Evolutionary conservation across 208 protist genomes (phyloP).

Genomic region (Porcisia hertigi): DNA sequence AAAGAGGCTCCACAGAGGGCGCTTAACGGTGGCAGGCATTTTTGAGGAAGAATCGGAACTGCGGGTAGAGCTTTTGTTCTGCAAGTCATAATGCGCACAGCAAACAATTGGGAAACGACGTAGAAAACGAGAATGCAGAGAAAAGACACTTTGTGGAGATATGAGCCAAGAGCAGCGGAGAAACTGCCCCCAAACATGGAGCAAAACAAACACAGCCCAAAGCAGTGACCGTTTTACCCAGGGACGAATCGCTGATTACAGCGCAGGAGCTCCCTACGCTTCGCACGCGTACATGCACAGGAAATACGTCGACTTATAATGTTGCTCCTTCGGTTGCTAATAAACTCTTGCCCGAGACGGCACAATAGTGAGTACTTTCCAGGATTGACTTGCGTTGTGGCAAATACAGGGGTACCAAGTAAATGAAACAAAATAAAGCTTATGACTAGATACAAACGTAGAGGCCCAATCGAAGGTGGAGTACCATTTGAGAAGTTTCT

Average conservation of each 20-base stretch:
- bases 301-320: not conserved
- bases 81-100: not conserved
- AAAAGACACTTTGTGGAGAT: too few relatives aligned
- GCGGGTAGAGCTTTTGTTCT: not conserved
- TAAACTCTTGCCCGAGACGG: not conserved
- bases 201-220: not conserved
- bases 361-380: not conserved
- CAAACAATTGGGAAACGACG: not conserved
- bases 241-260: not conserved
- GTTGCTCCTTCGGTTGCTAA: not conserved
- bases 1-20: slow-evolving; percentile 77
- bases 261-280: not conserved
- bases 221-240: not conserved
- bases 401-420: not conserved
- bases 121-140: not conserved
- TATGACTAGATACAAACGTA: not conserved
- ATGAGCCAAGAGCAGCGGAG: not conserved
- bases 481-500: not conserved
- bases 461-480: not conserved
- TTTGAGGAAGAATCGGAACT: not conserved
- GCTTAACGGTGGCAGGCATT: slow-evolving; percentile 61
- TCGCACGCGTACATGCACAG: too few relatives aligned
- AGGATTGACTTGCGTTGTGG: too few relatives aligned
- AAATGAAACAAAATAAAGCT: not conserved
- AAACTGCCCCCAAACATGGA: not conserved